These are phyloP conservation scores for Elongisporangium prolatum DNA, from an alignment of 352 stramenopile species.

Conservation along the genomic window DNA sequence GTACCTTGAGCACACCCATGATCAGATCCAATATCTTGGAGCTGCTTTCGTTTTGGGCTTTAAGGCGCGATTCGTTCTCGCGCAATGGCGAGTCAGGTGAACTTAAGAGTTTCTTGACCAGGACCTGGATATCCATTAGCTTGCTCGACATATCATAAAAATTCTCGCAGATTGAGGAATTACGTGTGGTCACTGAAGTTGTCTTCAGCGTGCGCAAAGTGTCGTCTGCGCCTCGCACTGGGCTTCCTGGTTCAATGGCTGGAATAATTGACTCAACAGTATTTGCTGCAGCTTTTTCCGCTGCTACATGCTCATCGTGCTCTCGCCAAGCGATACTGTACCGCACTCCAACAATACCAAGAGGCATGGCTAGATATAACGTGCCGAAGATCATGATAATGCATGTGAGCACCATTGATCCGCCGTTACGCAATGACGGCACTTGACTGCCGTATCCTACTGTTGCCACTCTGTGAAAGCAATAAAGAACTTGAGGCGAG, in stretches of 20 bases:
- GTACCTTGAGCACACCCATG: conserved; percentile 28
- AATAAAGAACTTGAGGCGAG: not conserved
- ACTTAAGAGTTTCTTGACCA: conserved; percentile 13
- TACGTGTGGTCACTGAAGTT: conserved; percentile 14
- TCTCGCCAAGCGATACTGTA: conserved; percentile 38
- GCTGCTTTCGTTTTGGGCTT: conserved; percentile 25
- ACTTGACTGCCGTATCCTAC: conserved; percentile 54
- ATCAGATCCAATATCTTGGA: conserved; percentile 26
- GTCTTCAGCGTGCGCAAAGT: conserved; percentile 26
- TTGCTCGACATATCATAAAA: conserved; percentile 32
- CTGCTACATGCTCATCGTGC: conserved; percentile 13
- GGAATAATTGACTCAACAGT: not conserved
- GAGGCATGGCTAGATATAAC: conserved; percentile 52
- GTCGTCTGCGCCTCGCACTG: conserved; percentile 8
- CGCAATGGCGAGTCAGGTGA: conserved; percentile 1
- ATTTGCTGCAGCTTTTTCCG: not conserved
- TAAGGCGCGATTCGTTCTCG: conserved; percentile 11
- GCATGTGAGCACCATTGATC: conserved; percentile 24
- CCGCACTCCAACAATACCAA: conserved; percentile 49
- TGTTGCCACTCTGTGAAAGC: conserved; percentile 30
- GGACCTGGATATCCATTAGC: conserved; percentile 13
- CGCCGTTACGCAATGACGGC: conserved; percentile 31
- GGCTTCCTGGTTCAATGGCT: not conserved
- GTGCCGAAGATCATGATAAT: conserved; percentile 54
- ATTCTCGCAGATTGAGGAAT: conserved; percentile 25